Conservation (phyloP, 768 basidiomycete genomes). For the Peribolospora baueri region DNA sequence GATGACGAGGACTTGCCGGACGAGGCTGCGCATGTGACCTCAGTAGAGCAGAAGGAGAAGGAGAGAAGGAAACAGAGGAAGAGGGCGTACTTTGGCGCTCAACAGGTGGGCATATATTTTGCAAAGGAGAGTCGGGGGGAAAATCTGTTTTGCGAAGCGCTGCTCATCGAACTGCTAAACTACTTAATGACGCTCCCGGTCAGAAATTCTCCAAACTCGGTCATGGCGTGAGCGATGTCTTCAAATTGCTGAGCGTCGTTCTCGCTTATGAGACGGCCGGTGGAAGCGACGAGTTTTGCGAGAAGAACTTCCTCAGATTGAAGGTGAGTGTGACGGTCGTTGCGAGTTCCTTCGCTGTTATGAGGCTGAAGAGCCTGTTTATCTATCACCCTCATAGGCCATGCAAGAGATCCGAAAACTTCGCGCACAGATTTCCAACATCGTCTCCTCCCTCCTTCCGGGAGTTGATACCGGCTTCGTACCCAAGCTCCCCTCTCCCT, state of each 20-base stretch:
- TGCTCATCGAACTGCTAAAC: background rate
- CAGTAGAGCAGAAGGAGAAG: background rate
- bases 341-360: background rate
- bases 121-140: background rate
- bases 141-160: background rate
- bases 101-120: constrained; percentile 31
- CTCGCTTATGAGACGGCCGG: constrained; percentile 89
- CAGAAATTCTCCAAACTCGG: constrained; percentile 63
- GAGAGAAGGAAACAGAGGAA: constrained; percentile 26
- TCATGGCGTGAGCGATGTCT: constrained; percentile 53
- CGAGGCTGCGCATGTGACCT: constrained; percentile 24
- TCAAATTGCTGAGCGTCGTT: constrained; percentile 71
- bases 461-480: constrained; percentile 35
- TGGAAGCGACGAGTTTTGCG: constrained; percentile 54
- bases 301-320: constrained; percentile 61
- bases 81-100: constrained; percentile 57
- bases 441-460: constrained; percentile 57
- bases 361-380: constrained; percentile 1
- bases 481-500: constrained; percentile 26
- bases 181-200: background rate
- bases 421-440: constrained; percentile 60
- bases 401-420: constrained; percentile 99
- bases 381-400: constrained; percentile 29
- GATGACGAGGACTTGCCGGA: constrained; percentile 22
- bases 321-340: constrained; percentile 33